A percentile compares a stretch with the other conserved stretches of the same genome.
Conservation (phyloP, 768 basidiomycete genomes). For the Xerocomellus chrysenteron region DNA sequence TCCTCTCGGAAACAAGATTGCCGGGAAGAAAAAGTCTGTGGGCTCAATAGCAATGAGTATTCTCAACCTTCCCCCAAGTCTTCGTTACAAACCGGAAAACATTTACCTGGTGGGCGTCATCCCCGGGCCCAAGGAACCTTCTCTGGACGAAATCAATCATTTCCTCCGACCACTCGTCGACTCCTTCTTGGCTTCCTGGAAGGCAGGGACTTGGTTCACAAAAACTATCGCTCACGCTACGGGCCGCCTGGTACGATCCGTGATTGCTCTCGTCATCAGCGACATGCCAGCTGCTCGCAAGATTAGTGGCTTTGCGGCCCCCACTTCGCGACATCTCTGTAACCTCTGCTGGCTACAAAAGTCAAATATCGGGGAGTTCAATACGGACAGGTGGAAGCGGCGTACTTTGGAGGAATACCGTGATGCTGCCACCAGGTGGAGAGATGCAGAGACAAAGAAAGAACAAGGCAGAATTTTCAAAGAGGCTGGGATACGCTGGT, state of each 20-base stretch:
- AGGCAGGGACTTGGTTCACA: conserved; percentile 27
- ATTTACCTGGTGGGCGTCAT: conserved; percentile 38
- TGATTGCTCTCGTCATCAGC: neutral
- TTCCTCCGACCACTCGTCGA: conserved; percentile 34
- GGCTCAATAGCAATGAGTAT: conserved; percentile 15
- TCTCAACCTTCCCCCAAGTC: conserved; percentile 23
- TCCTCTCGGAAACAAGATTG: conserved; percentile 19
- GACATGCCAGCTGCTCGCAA: conserved; percentile 1
- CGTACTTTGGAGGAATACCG: conserved; percentile 14
- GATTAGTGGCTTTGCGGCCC: neutral
- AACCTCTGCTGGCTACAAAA: neutral
- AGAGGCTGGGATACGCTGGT: conserved; percentile 29
- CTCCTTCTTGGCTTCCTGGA: conserved; percentile 34
- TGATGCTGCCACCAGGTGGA: conserved; percentile 17
- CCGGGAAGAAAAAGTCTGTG: conserved; percentile 12
- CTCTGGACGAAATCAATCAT: conserved; percentile 26
- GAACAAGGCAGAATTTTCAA: conserved; percentile 9
- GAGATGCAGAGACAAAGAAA: conserved; percentile 13
- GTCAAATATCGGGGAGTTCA: conserved; percentile 19
- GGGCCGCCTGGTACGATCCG: neutral
- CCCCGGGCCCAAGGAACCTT: conserved; percentile 37
- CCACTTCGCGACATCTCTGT: neutral
- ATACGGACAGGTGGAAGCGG: conserved; percentile 27
- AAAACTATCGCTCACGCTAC: conserved; percentile 12
- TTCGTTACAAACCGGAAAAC: conserved; percentile 29